These are phyloP conservation scores for Euphorbia peplus DNA, from an alignment of 345 rosid species.

Conservation along the genomic window DNA sequence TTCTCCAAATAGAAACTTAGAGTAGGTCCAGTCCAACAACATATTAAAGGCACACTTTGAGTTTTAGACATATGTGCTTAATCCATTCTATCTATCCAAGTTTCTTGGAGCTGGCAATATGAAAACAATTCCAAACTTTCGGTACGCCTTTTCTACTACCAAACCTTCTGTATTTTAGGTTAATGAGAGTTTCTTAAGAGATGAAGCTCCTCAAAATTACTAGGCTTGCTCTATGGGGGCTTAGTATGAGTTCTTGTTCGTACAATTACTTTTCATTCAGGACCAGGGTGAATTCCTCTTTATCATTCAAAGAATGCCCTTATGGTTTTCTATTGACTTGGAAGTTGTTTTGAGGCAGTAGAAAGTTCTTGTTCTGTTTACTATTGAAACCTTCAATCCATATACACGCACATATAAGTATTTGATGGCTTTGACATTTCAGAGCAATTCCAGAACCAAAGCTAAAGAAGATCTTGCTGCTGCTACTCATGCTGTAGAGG, in stretches of 20 bases:
- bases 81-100: background rate
- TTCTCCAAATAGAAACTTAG: background rate
- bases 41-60: background rate
- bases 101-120: background rate
- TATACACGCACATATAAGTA: background rate
- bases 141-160: background rate
- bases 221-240: background rate
- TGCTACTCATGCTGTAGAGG: constrained; percentile 98
- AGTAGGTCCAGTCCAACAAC: background rate
- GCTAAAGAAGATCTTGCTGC: constrained; percentile 99
- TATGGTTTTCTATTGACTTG: background rate
- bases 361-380: background rate
- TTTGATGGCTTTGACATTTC: constrained; percentile 24
- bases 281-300: background rate
- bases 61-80: background rate
- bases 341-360: background rate
- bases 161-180: background rate
- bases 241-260: background rate
- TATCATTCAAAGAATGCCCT: background rate
- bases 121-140: background rate
- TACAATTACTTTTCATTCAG: background rate
- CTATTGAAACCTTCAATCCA: background rate
- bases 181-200: background rate
- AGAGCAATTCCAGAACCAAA: constrained; percentile 97
- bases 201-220: background rate